A percentile compares a stretch with the other conserved stretches of the same genome.
These are phyloP conservation scores for Botrytis porri DNA, from an alignment of 2,329 filamentous ascomycete genomes.

Conservation along the genomic window DNA sequence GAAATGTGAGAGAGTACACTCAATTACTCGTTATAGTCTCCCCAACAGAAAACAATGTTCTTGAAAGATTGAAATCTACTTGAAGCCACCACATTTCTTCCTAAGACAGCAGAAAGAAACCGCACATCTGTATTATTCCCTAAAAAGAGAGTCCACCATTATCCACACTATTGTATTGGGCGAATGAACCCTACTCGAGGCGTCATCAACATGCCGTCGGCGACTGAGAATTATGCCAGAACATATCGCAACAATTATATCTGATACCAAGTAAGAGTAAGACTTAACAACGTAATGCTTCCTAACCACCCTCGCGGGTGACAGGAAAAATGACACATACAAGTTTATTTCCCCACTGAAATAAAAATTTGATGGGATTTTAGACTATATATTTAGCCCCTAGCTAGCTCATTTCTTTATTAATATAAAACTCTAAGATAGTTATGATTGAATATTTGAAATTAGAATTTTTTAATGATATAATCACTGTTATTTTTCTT, in stretches of 20 bases:
- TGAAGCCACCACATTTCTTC: neutral
- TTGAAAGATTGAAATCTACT: neutral
- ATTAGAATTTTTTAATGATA: too few species aligned
- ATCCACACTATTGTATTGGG: too few species aligned
- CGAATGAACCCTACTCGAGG: neutral
- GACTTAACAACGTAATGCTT: neutral
- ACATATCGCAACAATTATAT: neutral
- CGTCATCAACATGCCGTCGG: neutral
- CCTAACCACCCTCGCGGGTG: too few species aligned
- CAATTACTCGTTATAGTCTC: neutral
- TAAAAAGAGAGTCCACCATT: neutral
- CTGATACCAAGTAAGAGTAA: neutral
- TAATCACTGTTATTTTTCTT: too few species aligned
- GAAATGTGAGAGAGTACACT: neutral
- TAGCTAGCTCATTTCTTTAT: too few species aligned
- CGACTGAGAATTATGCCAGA: neutral
- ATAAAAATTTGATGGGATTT: too few species aligned
- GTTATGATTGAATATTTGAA: too few species aligned
- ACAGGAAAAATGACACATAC: too few species aligned
- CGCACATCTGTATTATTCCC: neutral
- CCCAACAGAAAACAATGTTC: neutral
- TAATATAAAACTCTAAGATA: too few species aligned
- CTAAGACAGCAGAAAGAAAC: neutral
- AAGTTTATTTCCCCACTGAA: too few species aligned
- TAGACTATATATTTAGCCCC: too few species aligned